Evolutionary conservation across 495 filamentous ascomycete genomes (phyloP).

Genomic region (Penicillium simplicissimum): DNA sequence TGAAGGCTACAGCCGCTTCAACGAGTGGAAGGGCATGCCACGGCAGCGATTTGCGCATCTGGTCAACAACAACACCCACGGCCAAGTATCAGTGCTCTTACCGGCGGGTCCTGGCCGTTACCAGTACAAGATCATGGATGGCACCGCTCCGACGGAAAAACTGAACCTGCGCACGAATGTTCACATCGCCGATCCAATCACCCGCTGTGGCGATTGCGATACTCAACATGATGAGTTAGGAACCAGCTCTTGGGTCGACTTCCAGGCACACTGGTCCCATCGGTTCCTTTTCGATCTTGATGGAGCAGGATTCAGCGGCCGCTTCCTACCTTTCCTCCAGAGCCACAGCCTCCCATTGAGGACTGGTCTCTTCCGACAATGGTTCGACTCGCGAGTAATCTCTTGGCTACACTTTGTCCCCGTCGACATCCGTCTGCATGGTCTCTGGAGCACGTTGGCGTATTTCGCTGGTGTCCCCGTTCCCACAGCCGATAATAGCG

Average conservation of each 20-base stretch:
- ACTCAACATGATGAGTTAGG: slow-evolving; percentile 54
- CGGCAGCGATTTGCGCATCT: slow-evolving; percentile 59
- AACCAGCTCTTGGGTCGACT: slow-evolving; percentile 41
- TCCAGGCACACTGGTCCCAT: slow-evolving; percentile 64
- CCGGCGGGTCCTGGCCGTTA: slow-evolving; percentile 34
- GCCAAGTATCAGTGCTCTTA: slow-evolving; percentile 45
- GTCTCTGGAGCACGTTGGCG: slow-evolving; percentile 61
- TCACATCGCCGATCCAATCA: slow-evolving; percentile 51
- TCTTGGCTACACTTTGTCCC: slow-evolving; percentile 82
- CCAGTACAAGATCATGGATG: slow-evolving; percentile 41
- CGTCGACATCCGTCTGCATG: slow-evolving; percentile 67
- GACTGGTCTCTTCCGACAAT: slow-evolving; percentile 66
- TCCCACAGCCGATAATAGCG: background rate
- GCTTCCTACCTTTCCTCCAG: slow-evolving; percentile 63
- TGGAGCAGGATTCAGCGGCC: slow-evolving; percentile 64
- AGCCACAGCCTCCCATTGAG: slow-evolving; percentile 65
- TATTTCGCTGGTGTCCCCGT: slow-evolving; percentile 57
- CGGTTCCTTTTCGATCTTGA: slow-evolving; percentile 69
- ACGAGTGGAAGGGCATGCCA: slow-evolving; percentile 59
- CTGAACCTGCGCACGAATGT: slow-evolving; percentile 41
- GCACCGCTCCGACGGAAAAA: slow-evolving; percentile 28
- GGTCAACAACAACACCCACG: slow-evolving; percentile 52
- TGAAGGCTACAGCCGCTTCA: slow-evolving; percentile 54
- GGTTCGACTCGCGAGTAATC: slow-evolving; percentile 69
- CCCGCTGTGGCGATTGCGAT: slow-evolving; percentile 59